Conservation (phyloP, 495 filamentous ascomycete genomes). For the Aspergillus bridgeri region DNA sequence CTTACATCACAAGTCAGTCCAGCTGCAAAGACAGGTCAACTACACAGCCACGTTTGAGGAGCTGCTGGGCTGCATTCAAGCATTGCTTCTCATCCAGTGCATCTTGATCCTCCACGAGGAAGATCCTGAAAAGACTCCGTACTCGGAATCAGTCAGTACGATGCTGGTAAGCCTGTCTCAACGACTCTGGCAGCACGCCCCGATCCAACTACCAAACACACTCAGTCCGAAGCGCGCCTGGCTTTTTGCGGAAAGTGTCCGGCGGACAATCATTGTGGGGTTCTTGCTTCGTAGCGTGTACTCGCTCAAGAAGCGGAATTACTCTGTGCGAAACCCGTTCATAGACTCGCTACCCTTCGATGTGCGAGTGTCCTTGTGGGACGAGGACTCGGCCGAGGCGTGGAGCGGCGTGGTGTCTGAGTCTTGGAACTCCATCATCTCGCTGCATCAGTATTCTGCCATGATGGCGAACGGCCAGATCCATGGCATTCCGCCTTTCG, state of each 20-base stretch:
- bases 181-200: slow-evolving; percentile 27
- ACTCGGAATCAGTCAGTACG: slow-evolving; percentile 21
- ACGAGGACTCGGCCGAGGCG: slow-evolving; percentile 20
- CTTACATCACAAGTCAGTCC: slow-evolving; percentile 22
- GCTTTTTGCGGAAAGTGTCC: slow-evolving; percentile 44
- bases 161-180: slow-evolving; percentile 22
- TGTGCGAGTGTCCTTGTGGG: slow-evolving; percentile 35
- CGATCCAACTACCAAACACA: slow-evolving; percentile 17
- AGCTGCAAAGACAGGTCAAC: slow-evolving; percentile 14
- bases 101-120: slow-evolving; percentile 32
- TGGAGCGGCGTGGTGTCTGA: slow-evolving; percentile 13
- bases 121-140: slow-evolving; percentile 5
- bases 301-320: slow-evolving; percentile 36
- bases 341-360: slow-evolving; percentile 38
- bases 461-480: slow-evolving; percentile 22
- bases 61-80: slow-evolving; percentile 34
- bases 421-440: slow-evolving; percentile 20
- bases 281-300: slow-evolving; percentile 37
- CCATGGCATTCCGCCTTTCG: slow-evolving; percentile 20
- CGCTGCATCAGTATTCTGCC: slow-evolving; percentile 27
- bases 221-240: slow-evolving; percentile 39
- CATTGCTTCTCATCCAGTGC: slow-evolving; percentile 35
- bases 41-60: slow-evolving; percentile 30
- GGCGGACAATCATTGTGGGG: slow-evolving; percentile 40
- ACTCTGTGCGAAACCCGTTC: slow-evolving; percentile 36